Percentiles rank a stretch among this genome's conserved stretches.
Evolutionary conservation across 805 yeast genomes (phyloP).

Genomic region (Yamadazyma phyllophila): DNA sequence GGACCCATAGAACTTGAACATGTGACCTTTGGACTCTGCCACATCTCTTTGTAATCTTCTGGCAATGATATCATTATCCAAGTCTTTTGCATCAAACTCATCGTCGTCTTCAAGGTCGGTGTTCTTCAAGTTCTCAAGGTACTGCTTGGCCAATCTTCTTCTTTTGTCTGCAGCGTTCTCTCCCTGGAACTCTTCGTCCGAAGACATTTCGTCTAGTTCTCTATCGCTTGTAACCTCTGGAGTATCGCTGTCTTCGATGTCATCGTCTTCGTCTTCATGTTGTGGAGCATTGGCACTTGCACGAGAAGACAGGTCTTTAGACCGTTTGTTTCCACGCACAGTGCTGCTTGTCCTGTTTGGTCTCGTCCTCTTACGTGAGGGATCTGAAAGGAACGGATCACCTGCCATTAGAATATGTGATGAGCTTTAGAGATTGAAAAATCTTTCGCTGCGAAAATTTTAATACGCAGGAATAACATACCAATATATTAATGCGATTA

Average conservation of each 20-base stretch:
- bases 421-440: constrained; percentile 8
- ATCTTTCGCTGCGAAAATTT: constrained; percentile 13
- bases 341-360: constrained; percentile 21
- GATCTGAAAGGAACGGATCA: constrained; percentile 64
- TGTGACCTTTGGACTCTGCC: constrained; percentile 83
- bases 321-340: constrained; percentile 6
- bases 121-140: constrained; percentile 70
- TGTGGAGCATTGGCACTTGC: not conserved
- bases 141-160: constrained; percentile 90
- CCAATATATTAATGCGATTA: no score
- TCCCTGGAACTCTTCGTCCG: constrained; percentile 68
- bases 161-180: constrained; percentile 93
- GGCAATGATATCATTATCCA: constrained; percentile 83
- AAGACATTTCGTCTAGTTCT: constrained; percentile 45
- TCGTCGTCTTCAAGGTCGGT: constrained; percentile 27
- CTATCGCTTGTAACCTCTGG: constrained; percentile 38
- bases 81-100: constrained; percentile 80
- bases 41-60: constrained; percentile 82
- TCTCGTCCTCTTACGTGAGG: constrained; percentile 51
- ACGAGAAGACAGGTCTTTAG: not conserved
- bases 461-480: constrained; percentile 2
- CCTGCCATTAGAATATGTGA: constrained; percentile 40
- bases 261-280: constrained; percentile 51
- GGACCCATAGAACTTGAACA: constrained; percentile 66
- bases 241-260: constrained; percentile 47